These are phyloP conservation scores for Tubosaeta sp. DNA, from an alignment of 768 basidiomycete genomes.

Conservation along the genomic window DNA sequence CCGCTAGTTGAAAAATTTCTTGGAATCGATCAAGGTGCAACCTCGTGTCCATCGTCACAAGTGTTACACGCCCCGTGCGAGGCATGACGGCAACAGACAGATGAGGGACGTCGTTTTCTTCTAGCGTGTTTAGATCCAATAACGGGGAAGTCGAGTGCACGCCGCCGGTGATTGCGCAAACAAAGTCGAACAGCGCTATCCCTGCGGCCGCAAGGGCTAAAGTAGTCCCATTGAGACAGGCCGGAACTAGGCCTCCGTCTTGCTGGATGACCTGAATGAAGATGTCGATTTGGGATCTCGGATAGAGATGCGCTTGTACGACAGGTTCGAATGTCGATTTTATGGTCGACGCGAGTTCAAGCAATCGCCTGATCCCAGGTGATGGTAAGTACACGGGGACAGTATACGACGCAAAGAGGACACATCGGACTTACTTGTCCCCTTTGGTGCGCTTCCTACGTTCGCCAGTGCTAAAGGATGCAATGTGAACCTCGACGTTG, in stretches of 20 bases:
- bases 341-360: constrained; percentile 82
- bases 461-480: constrained; percentile 83
- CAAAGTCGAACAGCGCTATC: constrained; percentile 85
- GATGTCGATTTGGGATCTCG: constrained; percentile 91
- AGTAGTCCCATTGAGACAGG: constrained; percentile 93
- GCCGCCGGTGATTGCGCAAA: constrained; percentile 85
- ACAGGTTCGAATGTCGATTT: constrained; percentile 97
- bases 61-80: constrained; percentile 74
- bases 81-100: constrained; percentile 90
- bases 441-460: constrained; percentile 70
- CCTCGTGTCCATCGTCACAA: constrained; percentile 93
- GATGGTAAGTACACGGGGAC: constrained; percentile 1
- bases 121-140: constrained; percentile 82
- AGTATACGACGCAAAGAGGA: neutral
- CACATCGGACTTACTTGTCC: constrained; percentile 68
- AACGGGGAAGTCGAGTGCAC: constrained; percentile 78
- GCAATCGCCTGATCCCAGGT: constrained; percentile 58
- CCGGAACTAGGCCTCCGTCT: constrained; percentile 87
- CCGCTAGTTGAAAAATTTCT: constrained; percentile 77
- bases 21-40: constrained; percentile 89
- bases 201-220: constrained; percentile 89
- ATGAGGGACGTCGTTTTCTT: constrained; percentile 88
- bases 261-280: constrained; percentile 90
- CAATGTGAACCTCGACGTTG: constrained; percentile 84
- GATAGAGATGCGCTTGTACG: constrained; percentile 85